Percentiles rank a stretch among this genome's conserved stretches.
phyloP scores from a whole-genome alignment of 176 grass and related monocot genomes.

The Carex scoparia region DNA sequence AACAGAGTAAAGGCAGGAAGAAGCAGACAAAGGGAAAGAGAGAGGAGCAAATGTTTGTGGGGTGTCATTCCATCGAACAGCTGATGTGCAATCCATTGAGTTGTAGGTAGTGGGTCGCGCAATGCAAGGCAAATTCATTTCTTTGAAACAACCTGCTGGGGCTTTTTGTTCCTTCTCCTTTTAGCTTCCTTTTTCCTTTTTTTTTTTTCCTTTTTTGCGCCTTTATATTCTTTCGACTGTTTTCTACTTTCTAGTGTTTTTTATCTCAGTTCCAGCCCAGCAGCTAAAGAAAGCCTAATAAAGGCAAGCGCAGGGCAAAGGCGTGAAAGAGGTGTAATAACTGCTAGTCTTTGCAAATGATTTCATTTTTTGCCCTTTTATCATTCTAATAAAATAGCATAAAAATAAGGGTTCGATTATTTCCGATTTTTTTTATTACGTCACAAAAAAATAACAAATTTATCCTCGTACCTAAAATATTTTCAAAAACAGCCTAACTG shows the following conservation, averaged over 20 bases:
- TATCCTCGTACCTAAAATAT: no score
- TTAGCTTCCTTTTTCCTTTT: constrained; percentile 15
- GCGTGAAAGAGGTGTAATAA: constrained; percentile 10
- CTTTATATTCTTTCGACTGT: constrained; percentile 13
- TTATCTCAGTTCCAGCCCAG: constrained; percentile 19
- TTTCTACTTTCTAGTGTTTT: constrained; percentile 15
- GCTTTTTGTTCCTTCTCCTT: constrained; percentile 22
- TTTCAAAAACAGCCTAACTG: no score
- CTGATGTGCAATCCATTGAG: constrained; percentile 26
- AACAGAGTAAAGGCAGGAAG: constrained; percentile 11
- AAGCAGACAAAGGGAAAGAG: constrained; percentile 1
- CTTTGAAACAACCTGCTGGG: not conserved
- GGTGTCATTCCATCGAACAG: constrained; percentile 28
- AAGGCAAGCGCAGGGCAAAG: not conserved
- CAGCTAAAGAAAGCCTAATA: constrained; percentile 15
- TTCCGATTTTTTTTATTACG: no score
- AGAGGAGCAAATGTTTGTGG: constrained; percentile 9
- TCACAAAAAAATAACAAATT: no score
- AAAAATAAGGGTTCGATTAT: no score
- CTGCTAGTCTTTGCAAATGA: not conserved
- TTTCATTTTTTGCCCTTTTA: not conserved
- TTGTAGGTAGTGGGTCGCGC: not conserved
- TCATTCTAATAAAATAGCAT: not conserved
- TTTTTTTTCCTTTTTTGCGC: not conserved
- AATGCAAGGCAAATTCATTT: constrained; percentile 4